Evolutionary conservation across 129 eudicot genomes (phyloP).

Genomic region (Tanacetum coccineum): DNA sequence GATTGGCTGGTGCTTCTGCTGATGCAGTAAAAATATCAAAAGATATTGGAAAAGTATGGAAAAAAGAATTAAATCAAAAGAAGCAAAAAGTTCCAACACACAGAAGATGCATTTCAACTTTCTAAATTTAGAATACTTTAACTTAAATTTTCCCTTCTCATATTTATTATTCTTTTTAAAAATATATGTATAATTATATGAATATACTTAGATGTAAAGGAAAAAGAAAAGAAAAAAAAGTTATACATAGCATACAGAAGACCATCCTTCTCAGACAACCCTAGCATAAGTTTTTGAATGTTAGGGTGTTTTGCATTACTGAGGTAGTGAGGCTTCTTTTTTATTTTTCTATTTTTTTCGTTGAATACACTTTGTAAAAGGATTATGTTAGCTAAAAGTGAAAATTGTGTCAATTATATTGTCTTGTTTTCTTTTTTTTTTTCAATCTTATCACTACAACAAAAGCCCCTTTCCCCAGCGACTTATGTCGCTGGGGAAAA

Average conservation of each 20-base stretch:
- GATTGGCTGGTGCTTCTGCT: constrained; percentile 82
- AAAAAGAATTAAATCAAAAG: constrained; percentile 67
- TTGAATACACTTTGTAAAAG: constrained; percentile 39
- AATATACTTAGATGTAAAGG: constrained; percentile 5
- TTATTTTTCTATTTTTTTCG: not conserved
- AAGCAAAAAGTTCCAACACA: constrained; percentile 84
- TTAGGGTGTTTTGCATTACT: constrained; percentile 52
- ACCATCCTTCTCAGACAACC: constrained; percentile 75
- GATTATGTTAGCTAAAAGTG: constrained; percentile 31
- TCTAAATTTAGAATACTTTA: constrained; percentile 27
- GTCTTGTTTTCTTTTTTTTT: not conserved
- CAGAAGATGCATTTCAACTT: constrained; percentile 78
- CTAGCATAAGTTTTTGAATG: constrained; percentile 51
- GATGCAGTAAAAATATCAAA: constrained; percentile 76
- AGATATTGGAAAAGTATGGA: constrained; percentile 80
- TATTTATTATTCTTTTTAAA: constrained; percentile 6
- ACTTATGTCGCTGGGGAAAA: too few species aligned
- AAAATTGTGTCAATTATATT: constrained; percentile 14
- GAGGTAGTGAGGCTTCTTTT: constrained; percentile 53
- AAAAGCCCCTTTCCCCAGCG: too few species aligned
- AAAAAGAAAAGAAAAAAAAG: constrained; percentile 22
- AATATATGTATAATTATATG: constrained; percentile 6
- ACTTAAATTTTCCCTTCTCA: not conserved
- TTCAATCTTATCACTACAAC: not conserved
- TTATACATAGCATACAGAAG: constrained; percentile 36